These are phyloP conservation scores for Triticum dicoccoides DNA, from an alignment of 176 grass and related monocot species.

Conservation along the genomic window DNA sequence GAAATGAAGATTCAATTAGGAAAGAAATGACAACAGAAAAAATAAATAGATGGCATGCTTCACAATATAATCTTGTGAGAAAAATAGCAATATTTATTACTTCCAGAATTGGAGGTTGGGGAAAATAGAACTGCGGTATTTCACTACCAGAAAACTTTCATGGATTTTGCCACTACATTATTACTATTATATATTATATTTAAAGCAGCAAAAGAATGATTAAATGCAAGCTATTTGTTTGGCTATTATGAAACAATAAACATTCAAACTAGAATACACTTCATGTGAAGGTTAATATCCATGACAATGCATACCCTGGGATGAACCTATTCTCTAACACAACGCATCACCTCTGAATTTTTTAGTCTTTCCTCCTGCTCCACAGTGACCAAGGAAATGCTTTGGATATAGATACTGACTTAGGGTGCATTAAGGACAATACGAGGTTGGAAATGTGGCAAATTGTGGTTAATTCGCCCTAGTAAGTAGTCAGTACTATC, in stretches of 20 bases:
- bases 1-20: constrained; percentile 33
- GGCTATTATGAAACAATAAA: background rate
- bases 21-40: constrained; percentile 4
- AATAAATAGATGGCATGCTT: background rate
- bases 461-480: background rate
- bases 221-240: constrained; percentile 3
- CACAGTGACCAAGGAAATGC: background rate
- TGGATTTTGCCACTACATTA: background rate
- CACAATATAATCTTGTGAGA: background rate
- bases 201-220: background rate
- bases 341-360: background rate
- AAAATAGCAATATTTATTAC: background rate
- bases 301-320: background rate
- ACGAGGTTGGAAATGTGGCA: background rate
- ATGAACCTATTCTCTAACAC: background rate
- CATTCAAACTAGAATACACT: background rate
- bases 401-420: background rate
- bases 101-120: background rate
- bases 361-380: background rate
- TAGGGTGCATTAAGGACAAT: background rate
- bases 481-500: background rate
- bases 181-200: background rate
- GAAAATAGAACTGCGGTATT: background rate
- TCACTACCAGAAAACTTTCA: background rate
- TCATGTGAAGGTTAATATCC: background rate